Evolutionary conservation across 1,284 basidiomycete species (phyloP).

Genomic region (Coniferiporia sulphurascens): DNA sequence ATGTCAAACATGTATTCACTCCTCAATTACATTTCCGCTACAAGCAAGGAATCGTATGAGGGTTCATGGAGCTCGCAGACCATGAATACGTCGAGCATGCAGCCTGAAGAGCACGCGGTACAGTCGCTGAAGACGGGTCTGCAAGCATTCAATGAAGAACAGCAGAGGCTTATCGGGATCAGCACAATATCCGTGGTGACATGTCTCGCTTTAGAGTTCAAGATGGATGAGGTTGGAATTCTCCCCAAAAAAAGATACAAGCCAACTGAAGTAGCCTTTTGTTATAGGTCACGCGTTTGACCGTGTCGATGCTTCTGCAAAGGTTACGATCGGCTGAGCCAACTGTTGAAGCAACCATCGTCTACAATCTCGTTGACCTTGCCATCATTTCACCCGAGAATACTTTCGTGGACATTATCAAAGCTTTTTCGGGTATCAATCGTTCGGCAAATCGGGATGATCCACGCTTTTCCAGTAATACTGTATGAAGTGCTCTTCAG

Average conservation of each 20-base stretch:
- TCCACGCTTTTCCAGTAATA: conserved; percentile 80
- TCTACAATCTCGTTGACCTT: conserved; percentile 87
- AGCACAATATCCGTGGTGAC: conserved; percentile 90
- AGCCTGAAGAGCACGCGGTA: conserved; percentile 42
- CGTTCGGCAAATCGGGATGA: conserved; percentile 82
- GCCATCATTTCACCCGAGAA: conserved; percentile 75
- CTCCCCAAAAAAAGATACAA: neutral
- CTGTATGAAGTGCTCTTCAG: conserved; percentile 41
- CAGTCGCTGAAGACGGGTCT: conserved; percentile 58
- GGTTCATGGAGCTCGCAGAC: conserved; percentile 37
- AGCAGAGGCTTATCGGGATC: conserved; percentile 80
- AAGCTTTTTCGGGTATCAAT: conserved; percentile 83
- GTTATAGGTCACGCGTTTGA: conserved; percentile 72
- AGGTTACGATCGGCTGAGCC: conserved; percentile 81
- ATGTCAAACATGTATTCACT: conserved; percentile 96
- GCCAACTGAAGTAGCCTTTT: neutral
- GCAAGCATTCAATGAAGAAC: conserved; percentile 72
- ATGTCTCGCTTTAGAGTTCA: conserved; percentile 77
- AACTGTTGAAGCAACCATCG: conserved; percentile 84
- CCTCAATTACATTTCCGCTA: conserved; percentile 84
- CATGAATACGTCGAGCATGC: conserved; percentile 38
- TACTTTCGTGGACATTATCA: conserved; percentile 82
- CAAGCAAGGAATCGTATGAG: conserved; percentile 70
- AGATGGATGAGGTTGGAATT: conserved; percentile 64
- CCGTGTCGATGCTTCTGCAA: conserved; percentile 91